Base-by-base conservation (phyloP, 345 rosid genomes). In the Eutrema yunnanense region DNA sequence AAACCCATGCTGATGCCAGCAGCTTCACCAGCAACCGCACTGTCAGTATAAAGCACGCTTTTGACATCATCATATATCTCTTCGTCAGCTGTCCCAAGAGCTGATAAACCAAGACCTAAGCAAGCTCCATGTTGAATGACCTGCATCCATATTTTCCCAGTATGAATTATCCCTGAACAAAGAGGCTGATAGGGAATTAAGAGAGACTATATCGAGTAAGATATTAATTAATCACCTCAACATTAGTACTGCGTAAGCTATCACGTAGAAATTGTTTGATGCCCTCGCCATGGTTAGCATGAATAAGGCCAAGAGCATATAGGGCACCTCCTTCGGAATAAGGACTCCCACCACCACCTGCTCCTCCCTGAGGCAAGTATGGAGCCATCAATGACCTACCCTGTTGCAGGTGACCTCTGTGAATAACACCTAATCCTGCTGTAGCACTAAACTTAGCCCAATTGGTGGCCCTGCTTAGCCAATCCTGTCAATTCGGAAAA, bases 401-500 rank as follows among this genome's bases (percentile, higher is more conserved):
- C 68, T 92, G 99, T 82, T 87, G 96, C 73, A 96, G 73, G 69
- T 96, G 98, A 54, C 99, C 99, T 67, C 95, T 87, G 79, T 96
- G 97, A 78, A 96, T 96, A 61, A 96, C 99, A 82, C 99, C 98
- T 73, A 96, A 87, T 51, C 99, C 99, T 1, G 98, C 98, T 12
- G 97, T 96, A 16, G 99, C 99, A 86, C 97, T 96, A 80, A 96
- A 96, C 82, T 92, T 96, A 34, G 98, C 99, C 99, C 99, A 96
- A 72, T 96, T 96, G 71, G 99, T 92, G 43, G 98, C 99, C 80
- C 98, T 90, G 83, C 98, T 90, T 83, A 96, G 76, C 99, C 99
- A 96, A 73, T 96, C 99, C 99, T 96, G 88, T 73, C 29, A 68
- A 59, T 64, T 29, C 11, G 72, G 46, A 66, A 55, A 65, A 55